Conservation (phyloP, 768 basidiomycete species). For the Sistotremastrum niveocremeum region DNA sequence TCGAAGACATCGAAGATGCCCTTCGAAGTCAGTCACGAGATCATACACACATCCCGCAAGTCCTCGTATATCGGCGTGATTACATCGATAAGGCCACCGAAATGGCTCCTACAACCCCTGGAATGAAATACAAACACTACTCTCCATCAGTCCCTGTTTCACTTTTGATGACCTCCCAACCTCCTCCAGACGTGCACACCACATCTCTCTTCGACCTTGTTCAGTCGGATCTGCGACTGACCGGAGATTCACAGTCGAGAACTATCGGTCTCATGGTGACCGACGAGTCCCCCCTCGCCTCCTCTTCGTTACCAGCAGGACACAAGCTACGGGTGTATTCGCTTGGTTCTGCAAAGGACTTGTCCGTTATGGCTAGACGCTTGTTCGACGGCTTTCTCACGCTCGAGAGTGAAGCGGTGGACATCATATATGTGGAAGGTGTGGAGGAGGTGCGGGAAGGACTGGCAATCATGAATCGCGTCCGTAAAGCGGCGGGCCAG, state of each 20-base stretch:
- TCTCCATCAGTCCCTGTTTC: constrained; percentile 81
- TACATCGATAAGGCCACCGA: constrained; percentile 59
- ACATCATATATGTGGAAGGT: constrained; percentile 77
- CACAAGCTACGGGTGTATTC: constrained; percentile 4
- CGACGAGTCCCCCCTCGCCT: constrained; percentile 35
- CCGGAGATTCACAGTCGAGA: not conserved
- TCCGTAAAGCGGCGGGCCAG: constrained; percentile 77
- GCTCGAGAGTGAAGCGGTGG: constrained; percentile 63
- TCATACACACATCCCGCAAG: constrained; percentile 28
- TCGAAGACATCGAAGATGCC: constrained; percentile 66
- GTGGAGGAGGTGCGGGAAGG: constrained; percentile 71
- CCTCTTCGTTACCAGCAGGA: not conserved
- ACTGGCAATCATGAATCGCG: constrained; percentile 88
- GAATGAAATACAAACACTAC: constrained; percentile 99
- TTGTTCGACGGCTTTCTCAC: constrained; percentile 81
- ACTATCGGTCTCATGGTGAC: constrained; percentile 61
- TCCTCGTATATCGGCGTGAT: constrained; percentile 72
- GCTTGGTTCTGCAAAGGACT: constrained; percentile 35
- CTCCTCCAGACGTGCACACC: constrained; percentile 12
- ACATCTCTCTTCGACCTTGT: not conserved
- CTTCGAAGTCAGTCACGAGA: constrained; percentile 19
- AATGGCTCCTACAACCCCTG: constrained; percentile 81
- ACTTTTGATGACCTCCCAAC: constrained; percentile 44
- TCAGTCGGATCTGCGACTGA: not conserved
- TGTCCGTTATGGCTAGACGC: constrained; percentile 58